A percentile compares a stretch with the other conserved stretches of the same genome.
Conservation (phyloP, 495 filamentous ascomycete genomes). For the Aspergillus cavernicola region DNA sequence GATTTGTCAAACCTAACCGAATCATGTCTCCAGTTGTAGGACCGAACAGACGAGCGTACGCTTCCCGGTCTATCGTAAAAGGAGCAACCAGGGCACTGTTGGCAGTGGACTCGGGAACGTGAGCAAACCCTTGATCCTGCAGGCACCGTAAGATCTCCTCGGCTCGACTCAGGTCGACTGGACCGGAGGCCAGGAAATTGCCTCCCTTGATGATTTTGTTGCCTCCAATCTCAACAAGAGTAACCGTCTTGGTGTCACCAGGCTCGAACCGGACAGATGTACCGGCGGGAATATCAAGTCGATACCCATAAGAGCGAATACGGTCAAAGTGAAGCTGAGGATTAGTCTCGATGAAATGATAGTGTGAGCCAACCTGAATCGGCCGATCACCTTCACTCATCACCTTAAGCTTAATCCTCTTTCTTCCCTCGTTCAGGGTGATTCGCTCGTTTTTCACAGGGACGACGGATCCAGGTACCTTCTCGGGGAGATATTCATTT, state of each 20-base stretch:
- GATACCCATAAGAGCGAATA: conserved; percentile 74
- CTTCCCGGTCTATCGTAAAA: conserved; percentile 69
- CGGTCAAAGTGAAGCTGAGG: conserved; percentile 90
- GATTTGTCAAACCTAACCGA: conserved; percentile 75
- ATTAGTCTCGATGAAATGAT: conserved; percentile 95
- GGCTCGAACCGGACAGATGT: conserved; percentile 95
- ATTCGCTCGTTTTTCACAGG: conserved; percentile 62
- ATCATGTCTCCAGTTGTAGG: conserved; percentile 86
- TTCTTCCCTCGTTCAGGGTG: conserved; percentile 68
- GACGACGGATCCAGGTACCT: conserved; percentile 77
- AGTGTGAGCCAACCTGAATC: conserved; percentile 92
- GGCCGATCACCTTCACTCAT: conserved; percentile 88
- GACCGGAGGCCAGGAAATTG: conserved; percentile 72
- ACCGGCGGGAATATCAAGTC: conserved; percentile 86
- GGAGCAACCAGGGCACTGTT: conserved; percentile 53
- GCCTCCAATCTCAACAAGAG: conserved; percentile 85
- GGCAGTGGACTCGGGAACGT: conserved; percentile 59
- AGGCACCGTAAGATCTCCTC: conserved; percentile 66
- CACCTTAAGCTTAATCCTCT: conserved; percentile 68
- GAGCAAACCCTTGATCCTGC: conserved; percentile 69
- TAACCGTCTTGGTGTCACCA: conserved; percentile 90
- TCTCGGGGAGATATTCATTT: conserved; percentile 58
- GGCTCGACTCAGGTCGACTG: conserved; percentile 55
- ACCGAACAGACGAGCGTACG: conserved; percentile 87
- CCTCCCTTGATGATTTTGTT: conserved; percentile 79